Evolutionary conservation across 2,329 filamentous ascomycete species (phyloP), one percentile per base, ranked within the genome.

Genomic region (Diaporthe australafricana): DNA sequence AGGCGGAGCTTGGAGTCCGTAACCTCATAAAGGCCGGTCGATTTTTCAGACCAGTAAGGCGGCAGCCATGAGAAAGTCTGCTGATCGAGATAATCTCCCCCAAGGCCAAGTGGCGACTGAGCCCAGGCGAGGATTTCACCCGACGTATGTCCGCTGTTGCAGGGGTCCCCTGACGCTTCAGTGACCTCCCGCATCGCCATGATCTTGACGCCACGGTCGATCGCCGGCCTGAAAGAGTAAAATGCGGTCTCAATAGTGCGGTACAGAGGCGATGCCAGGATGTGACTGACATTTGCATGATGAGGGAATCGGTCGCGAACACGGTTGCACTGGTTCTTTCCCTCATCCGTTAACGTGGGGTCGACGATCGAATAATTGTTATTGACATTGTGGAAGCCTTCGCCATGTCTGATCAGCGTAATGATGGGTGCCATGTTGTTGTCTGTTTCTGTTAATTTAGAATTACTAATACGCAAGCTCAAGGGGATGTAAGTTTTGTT

Each of bases 221-320:
- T 38, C 6, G 60, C 60, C n/a, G 60, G 60, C 7, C 48, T 65
- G 42, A 65, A 65, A n/a, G 42, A 22, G 16, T 50, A 20, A 1
- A 50, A 22, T 7, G 20, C 60, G 2, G 60, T 65, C 30, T 65
- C 5, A 22, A 65, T 65, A 3, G 60, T 65, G 42, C 60, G 60
- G 12, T n/a, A 48, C 20, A 65, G 30, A 2, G 60, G 60, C 5
- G 60, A 65, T 5, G 27, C 60, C 6, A 65, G n/a, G 25, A 65
- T 32, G 30, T 50, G 60, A 48, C 27, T 65, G 20, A 65, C n/a
- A 9, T 50, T 65, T 17, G 35, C 11, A 14, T 65, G 60, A 27
- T 50, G 42, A 25, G 60, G 45, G 11, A n/a, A 65, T 3, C 25
- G 4, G 2, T 11, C 3, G 12, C n/a, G 20, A 11, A 50, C 42